A percentile compares a stretch with the other conserved stretches of the same genome.
Conservation (phyloP, 1,284 basidiomycete genomes). For the Golubevia sp. region DNA sequence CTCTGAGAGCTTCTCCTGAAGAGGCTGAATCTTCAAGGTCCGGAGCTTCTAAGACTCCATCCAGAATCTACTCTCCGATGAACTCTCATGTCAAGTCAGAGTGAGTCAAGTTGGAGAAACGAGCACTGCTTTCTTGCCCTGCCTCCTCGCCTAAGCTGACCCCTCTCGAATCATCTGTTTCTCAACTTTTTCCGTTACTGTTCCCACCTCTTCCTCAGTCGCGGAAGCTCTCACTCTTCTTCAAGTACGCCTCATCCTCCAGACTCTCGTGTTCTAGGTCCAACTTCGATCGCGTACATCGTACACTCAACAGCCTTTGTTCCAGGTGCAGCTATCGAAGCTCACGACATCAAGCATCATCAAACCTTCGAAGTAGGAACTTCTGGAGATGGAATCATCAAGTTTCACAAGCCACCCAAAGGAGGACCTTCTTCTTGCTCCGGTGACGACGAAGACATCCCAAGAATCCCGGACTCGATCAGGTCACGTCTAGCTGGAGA, state of each 20-base stretch:
- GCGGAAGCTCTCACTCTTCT: constrained; percentile 43
- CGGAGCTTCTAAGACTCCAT: background rate
- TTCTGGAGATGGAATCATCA: constrained; percentile 82
- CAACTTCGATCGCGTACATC: constrained; percentile 81
- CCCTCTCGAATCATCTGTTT: background rate
- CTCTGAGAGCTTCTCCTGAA: background rate
- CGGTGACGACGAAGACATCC: background rate
- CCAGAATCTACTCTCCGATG: background rate
- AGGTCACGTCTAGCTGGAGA: constrained; percentile 41
- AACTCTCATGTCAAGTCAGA: background rate
- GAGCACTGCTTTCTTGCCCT: too few relatives aligned
- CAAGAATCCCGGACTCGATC: constrained; percentile 3
- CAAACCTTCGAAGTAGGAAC: constrained; percentile 67
- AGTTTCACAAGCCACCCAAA: constrained; percentile 70
- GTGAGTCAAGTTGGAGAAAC: background rate
- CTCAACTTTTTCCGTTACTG: background rate
- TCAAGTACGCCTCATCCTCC: constrained; percentile 21
- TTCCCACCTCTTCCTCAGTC: constrained; percentile 66
- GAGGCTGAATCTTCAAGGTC: background rate
- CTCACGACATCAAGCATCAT: constrained; percentile 72
- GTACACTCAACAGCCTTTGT: constrained; percentile 85
- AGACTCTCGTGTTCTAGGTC: constrained; percentile 66
- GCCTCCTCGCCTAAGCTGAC: background rate
- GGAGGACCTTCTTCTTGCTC: background rate
- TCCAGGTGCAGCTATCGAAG: constrained; percentile 78